phyloP scores from a whole-genome alignment of 2,329 filamentous ascomycete species.

The Trichoderma oligosporum region DNA sequence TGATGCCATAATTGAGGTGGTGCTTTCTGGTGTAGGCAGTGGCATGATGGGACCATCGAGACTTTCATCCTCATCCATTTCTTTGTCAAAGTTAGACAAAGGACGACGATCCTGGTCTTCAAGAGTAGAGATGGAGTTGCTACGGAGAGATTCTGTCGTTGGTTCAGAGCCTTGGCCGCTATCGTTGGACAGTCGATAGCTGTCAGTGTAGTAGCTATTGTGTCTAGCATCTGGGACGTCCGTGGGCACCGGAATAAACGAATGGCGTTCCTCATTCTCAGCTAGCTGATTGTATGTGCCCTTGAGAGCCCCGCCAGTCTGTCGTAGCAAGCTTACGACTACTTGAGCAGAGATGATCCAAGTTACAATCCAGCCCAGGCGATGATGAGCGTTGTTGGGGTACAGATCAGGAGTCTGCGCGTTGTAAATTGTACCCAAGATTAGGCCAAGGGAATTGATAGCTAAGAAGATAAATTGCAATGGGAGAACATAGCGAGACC shows the following conservation, averaged over 20 bases:
- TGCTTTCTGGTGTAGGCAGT: conserved; percentile 41
- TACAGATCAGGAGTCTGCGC: conserved; percentile 80
- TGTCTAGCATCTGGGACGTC: conserved; percentile 50
- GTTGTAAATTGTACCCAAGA: conserved; percentile 71
- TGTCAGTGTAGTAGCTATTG: conserved; percentile 38
- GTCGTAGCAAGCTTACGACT: conserved; percentile 61
- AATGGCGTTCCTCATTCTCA: conserved; percentile 52
- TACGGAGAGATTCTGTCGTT: conserved; percentile 62
- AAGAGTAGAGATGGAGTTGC: conserved; percentile 60
- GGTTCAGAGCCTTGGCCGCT: conserved; percentile 72
- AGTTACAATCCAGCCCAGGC: conserved; percentile 79
- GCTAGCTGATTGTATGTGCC: conserved; percentile 8
- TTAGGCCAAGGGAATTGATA: conserved; percentile 59
- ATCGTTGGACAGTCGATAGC: conserved; percentile 62
- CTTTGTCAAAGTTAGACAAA: conserved; percentile 39
- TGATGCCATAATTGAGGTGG: conserved; percentile 52
- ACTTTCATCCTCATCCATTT: conserved; percentile 48
- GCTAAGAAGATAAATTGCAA: conserved; percentile 65
- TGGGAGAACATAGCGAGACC: conserved; percentile 68
- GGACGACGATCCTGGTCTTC: conserved; percentile 25
- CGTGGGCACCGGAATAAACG: conserved; percentile 62
- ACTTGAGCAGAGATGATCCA: conserved; percentile 69
- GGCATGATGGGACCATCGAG: conserved; percentile 22
- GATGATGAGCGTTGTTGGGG: conserved; percentile 81
- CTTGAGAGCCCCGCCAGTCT: conserved; percentile 42